Base-by-base conservation (phyloP, 768 basidiomycete species). In the Boletus subcaerulescens region DNA sequence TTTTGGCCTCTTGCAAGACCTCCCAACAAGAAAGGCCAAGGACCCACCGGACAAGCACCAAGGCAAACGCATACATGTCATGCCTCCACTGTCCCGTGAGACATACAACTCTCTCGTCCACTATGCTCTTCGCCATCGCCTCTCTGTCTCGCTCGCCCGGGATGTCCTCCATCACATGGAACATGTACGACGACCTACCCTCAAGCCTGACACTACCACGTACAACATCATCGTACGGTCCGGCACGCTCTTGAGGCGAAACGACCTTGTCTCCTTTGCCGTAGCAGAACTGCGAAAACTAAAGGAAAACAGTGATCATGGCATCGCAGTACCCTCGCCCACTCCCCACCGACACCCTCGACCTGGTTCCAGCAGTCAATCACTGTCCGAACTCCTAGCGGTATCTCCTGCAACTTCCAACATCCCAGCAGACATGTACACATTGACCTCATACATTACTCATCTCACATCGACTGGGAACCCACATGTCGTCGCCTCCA, bases 21-120 rank as follows among this genome's bases (percentile, higher is more conserved):
- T 78, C 11, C 70, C 65, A 3, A 64, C 59, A 14, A 61, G 56
- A 48, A 66, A 60, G 48, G 39, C 50, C 11, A 66, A 65, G 38
- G 61, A 62, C 39, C 52, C 62, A 56, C 57, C 57, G n/a, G 33
- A 40, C 49, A 38, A 58, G 48, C 48, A 55, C 17, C 35, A 33
- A 24, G 29, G 22, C 10, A 53, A 51, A 40, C 47, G 42, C 11
- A 10, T 11, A 42, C 35, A 44, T 17, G 53, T 60, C 47, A 64
- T 71, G 38, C 76, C 73, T 18, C 65, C 67, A 0, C 62, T 83
- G 8, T 71, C 75, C 40, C 54, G 74, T 11, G 65, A 70, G 20
- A 71, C 77, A 1, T 87, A 84, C 68, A 87, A 89, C 64, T 62
- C 81, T 1, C 77, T 92, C 26, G 60, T 91, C 4, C 77, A 86